Percentiles rank a stretch among this genome's conserved stretches.
These are phyloP conservation scores for Dendrobium officinale DNA, from an alignment of 106 monocot species.

Conservation along the genomic window DNA sequence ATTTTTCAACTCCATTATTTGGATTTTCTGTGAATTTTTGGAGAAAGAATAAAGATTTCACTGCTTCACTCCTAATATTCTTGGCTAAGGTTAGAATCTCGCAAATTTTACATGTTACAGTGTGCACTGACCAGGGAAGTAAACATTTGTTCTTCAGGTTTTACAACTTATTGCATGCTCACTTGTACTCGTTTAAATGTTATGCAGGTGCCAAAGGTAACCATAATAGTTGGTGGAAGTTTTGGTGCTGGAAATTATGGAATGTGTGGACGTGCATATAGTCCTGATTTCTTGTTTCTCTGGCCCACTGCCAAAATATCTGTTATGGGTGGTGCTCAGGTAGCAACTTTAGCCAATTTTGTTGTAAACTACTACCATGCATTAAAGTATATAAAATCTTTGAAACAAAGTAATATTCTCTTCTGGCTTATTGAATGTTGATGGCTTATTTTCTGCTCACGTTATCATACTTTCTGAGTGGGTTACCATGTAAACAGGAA, in stretches of 20 bases:
- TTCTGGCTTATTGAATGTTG: neutral
- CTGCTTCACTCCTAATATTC: neutral
- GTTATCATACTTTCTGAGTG: neutral
- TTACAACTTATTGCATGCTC: neutral
- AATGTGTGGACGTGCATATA: slow-evolving; percentile 99
- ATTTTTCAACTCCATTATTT: neutral
- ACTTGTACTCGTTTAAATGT: neutral
- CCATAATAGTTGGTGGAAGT: slow-evolving; percentile 97
- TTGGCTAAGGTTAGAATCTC: neutral
- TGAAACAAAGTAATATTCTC: neutral
- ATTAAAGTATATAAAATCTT: neutral
- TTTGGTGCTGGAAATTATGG: slow-evolving; percentile 99
- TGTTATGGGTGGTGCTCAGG: slow-evolving; percentile 97
- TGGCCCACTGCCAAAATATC: slow-evolving; percentile 99
- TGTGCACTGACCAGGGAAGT: neutral
- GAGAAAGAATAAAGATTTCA: neutral
- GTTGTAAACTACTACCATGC: neutral
- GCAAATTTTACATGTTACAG: too few relatives aligned
- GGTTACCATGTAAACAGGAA: neutral
- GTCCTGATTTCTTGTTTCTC: slow-evolving; percentile 94
- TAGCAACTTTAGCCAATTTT: slow-evolving; percentile 12
- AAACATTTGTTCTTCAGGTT: neutral
- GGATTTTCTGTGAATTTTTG: neutral
- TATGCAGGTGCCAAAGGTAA: slow-evolving; percentile 89
- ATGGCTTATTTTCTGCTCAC: neutral